Conservation (phyloP, 1,284 basidiomycete species). For the Abortiporus biennis region DNA sequence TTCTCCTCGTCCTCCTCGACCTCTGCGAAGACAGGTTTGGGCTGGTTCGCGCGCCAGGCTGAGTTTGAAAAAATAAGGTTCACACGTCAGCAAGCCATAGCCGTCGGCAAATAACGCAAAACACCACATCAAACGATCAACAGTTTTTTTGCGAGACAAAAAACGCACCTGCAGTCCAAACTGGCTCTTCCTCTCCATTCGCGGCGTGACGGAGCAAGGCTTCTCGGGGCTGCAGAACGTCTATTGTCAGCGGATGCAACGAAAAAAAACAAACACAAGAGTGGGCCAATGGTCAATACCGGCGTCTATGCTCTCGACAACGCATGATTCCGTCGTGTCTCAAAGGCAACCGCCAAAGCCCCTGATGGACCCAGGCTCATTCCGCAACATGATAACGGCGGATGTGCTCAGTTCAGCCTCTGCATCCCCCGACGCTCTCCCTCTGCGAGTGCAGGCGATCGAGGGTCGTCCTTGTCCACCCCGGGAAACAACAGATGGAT, state of each 20-base stretch:
- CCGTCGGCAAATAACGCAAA: slow-evolving; percentile 41
- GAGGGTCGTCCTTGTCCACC: no score
- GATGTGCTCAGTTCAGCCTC: background rate
- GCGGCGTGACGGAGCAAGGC: slow-evolving; percentile 92
- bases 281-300: slow-evolving; percentile 12
- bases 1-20: slow-evolving; percentile 46
- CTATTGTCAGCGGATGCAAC: slow-evolving; percentile 6
- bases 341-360: slow-evolving; percentile 15
- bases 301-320: slow-evolving; percentile 5
- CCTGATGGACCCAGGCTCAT: slow-evolving; percentile 8
- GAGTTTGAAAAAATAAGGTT: slow-evolving; percentile 49
- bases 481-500: no score
- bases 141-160: slow-evolving; percentile 8
- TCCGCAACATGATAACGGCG: background rate
- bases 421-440: no score
- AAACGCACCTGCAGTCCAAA: slow-evolving; percentile 75
- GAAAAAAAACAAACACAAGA: slow-evolving; percentile 9
- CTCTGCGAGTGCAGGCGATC: no score
- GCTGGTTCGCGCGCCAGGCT: slow-evolving; percentile 82
- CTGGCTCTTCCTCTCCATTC: slow-evolving; percentile 66
- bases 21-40: slow-evolving; percentile 68
- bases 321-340: slow-evolving; percentile 16
- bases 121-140: slow-evolving; percentile 24
- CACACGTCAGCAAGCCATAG: slow-evolving; percentile 57
- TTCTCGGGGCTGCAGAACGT: slow-evolving; percentile 74